Evolutionary conservation across 2,329 filamentous ascomycete genomes (phyloP), one percentile per base, ranked within the genome.

Genomic region (Monosporascus sp.): DNA sequence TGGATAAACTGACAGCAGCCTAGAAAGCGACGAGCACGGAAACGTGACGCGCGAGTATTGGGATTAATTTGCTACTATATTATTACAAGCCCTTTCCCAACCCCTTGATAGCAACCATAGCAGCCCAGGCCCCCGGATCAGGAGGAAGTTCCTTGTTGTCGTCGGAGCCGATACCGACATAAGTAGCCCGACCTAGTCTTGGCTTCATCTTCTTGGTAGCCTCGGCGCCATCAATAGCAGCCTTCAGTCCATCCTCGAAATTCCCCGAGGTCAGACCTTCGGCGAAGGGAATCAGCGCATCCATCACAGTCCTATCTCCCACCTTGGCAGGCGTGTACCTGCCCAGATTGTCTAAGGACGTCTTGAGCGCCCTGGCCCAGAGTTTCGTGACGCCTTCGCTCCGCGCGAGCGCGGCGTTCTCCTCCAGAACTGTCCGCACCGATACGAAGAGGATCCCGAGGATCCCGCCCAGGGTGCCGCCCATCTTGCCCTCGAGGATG

Each of bases 101-200:
- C 1, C 73, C 76, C 57, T 70, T 67, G 44, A 80, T 74, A 2
- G 72, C 78, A 17, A 81, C 77, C 77, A 84, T 84, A 24, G 86
- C 77, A n/a, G 85, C 86, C 75, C 85, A 84, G 5, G 86, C 86
- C 31, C 86, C 86, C 0, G 86, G 86, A 66, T 89, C 86, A 3
- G 86, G 85, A 5, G 87, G 83, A 51, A 79, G 57, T 45, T 76
- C 77, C 50, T 69, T 70, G 51, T 73, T 75, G 54, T 79, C 74
- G 52, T 75, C 79, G 3, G 74, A 73, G 44, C 78, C 78, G 1
- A 75, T 77, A 5, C 80, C 84, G 3, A 89, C 81, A 61, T 89
- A 89, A 0, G 86, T 86, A 11, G 86, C 86, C 50, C 86, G 74
- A 2, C 86, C 86, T 28, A 89, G 71, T 60, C 75, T 82, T 7